Conservation (phyloP, 768 basidiomycete genomes). For the Phanerochaete sordida region DNA sequence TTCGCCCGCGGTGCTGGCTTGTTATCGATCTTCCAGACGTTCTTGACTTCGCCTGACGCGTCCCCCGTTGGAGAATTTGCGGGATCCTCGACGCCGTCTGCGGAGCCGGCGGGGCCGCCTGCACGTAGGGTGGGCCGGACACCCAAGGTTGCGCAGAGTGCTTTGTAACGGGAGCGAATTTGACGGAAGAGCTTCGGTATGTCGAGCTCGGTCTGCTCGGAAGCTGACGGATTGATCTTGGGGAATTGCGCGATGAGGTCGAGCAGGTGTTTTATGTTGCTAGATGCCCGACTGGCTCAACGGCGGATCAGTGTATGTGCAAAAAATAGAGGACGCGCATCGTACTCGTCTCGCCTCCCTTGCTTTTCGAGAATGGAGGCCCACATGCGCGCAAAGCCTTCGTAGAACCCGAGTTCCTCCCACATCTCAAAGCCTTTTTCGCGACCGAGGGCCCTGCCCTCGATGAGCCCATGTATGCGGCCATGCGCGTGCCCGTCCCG, state of each 20-base stretch:
- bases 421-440: conserved; percentile 94
- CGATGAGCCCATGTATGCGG: conserved; percentile 83
- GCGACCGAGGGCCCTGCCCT: conserved; percentile 84
- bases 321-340: conserved; percentile 13
- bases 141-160: conserved; percentile 79
- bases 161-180: conserved; percentile 85
- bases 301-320: not conserved
- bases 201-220: conserved; percentile 53
- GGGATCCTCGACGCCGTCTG: not conserved
- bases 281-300: conserved; percentile 47
- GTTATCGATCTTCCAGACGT: conserved; percentile 5
- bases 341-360: conserved; percentile 47
- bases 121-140: conserved; percentile 47
- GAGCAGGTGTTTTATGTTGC: conserved; percentile 68
- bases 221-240: conserved; percentile 61
- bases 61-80: not conserved
- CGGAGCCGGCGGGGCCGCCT: conserved; percentile 1
- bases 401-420: conserved; percentile 95
- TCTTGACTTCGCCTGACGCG: not conserved
- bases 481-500: conserved; percentile 81
- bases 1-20: not conserved
- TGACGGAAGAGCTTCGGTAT: conserved; percentile 74
- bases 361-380: conserved; percentile 42
- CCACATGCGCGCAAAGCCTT: conserved; percentile 82
- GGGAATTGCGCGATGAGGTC: conserved; percentile 76